Percentiles rank a stretch among this genome's conserved stretches.
Evolutionary conservation across 2,329 filamentous ascomycete genomes (phyloP).

Genomic region (Microdochium trichocladiopsis): DNA sequence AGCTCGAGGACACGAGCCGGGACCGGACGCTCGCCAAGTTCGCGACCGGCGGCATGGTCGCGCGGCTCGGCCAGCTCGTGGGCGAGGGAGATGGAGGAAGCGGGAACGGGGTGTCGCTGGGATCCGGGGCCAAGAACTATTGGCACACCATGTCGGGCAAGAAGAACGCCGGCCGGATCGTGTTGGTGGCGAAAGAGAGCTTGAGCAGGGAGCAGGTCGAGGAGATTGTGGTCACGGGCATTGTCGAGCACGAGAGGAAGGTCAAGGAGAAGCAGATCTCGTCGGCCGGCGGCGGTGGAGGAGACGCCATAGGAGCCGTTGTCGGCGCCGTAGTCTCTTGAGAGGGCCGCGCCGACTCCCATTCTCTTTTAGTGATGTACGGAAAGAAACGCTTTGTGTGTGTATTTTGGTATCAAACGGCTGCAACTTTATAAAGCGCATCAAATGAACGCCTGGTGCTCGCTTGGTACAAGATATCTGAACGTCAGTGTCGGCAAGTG

Average conservation of each 20-base stretch:
- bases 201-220: not conserved
- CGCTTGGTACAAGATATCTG: too few species aligned
- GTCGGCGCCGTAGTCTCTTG: not conserved
- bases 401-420: not conserved
- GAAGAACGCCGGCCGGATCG: not conserved
- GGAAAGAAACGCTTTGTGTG: not conserved
- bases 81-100: not conserved
- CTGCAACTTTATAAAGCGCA: not conserved
- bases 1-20: not conserved
- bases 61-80: not conserved
- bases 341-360: not conserved
- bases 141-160: not conserved
- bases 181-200: not conserved
- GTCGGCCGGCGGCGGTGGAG: too few species aligned
- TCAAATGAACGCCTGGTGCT: not conserved
- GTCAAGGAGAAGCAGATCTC: not conserved
- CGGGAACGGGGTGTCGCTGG: not conserved
- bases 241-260: not conserved
- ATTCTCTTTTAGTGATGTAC: too few species aligned
- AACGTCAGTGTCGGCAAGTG: too few species aligned
- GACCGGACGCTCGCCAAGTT: not conserved
- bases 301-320: not conserved
- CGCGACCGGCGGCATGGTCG: not conserved
- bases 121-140: not conserved
- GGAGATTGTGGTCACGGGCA: not conserved